phyloP scores from a whole-genome alignment of 768 basidiomycete species.

The Auricularia heimuer region DNA sequence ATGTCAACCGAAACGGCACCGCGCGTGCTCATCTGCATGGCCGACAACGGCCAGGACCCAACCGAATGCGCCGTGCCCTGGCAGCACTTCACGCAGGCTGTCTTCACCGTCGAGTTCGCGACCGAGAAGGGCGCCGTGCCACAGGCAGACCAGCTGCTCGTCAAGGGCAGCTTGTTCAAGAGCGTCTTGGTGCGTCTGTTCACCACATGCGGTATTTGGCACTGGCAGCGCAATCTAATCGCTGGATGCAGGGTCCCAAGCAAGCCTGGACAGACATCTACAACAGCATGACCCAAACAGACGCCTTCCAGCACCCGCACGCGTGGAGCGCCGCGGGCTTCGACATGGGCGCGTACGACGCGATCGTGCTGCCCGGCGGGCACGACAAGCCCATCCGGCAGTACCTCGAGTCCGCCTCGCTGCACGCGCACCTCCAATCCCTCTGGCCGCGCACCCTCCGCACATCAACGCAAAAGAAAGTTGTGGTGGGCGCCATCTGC shows the following conservation, averaged over 20 bases:
- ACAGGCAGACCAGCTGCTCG: constrained; percentile 1
- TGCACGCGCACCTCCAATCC: not conserved
- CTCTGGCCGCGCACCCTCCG: constrained; percentile 4
- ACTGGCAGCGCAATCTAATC: not conserved
- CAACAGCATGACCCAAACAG: not conserved
- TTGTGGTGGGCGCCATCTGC: constrained; percentile 5
- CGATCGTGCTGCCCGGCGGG: constrained; percentile 8
- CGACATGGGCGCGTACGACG: constrained; percentile 3
- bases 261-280: constrained; percentile 2
- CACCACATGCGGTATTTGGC: too few species aligned
- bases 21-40: constrained; percentile 4
- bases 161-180: not conserved
- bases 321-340: constrained; percentile 3
- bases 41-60: constrained; percentile 6
- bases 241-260: not conserved
- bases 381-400: constrained; percentile 8
- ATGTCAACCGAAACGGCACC: not conserved
- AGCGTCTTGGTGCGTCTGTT: not conserved
- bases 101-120: constrained; percentile 4
- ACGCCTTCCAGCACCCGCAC: not conserved
- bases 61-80: constrained; percentile 5
- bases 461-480: not conserved
- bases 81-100: not conserved
- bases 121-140: constrained; percentile 2
- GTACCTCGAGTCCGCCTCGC: constrained; percentile 3